Conservation (phyloP, 73 alveolate genomes). For the Paramecium sexaurelia region DNA sequence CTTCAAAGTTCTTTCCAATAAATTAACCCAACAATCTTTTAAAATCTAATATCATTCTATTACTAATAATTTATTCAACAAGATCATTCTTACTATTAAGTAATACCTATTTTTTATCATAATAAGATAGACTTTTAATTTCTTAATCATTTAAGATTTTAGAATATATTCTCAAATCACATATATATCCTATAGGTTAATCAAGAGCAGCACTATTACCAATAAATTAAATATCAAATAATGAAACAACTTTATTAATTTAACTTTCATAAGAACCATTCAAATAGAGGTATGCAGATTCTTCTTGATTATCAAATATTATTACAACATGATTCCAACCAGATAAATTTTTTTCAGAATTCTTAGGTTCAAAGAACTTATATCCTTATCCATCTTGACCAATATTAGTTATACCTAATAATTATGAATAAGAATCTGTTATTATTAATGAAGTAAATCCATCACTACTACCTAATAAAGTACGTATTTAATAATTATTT, state of each 20-base stretch:
- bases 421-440: slow-evolving; percentile 3
- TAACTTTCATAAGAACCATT: slow-evolving; percentile 9
- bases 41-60: not conserved
- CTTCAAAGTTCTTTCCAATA: not conserved
- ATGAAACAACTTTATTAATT: not conserved
- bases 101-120: not conserved
- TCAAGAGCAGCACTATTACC: not conserved
- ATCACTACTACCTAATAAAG: slow-evolving; percentile 5
- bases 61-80: not conserved
- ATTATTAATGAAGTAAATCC: slow-evolving; percentile 7
- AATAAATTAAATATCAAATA: slow-evolving; percentile 11
- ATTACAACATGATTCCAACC: slow-evolving; percentile 54
- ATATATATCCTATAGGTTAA: slow-evolving; percentile 39
- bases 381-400: not conserved
- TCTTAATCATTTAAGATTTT: not conserved
- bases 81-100: not conserved
- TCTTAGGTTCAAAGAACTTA: slow-evolving; percentile 27
- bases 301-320: not conserved
- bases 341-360: not conserved
- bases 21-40: not conserved
- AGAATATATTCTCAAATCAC: slow-evolving; percentile 55
- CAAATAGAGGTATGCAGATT: slow-evolving; percentile 2
- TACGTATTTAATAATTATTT: not conserved
- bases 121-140: not conserved
- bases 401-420: slow-evolving; percentile 10